These are phyloP conservation scores for Phytophthora cryptogea DNA, from an alignment of 352 stramenopile genomes.

Conservation along the genomic window DNA sequence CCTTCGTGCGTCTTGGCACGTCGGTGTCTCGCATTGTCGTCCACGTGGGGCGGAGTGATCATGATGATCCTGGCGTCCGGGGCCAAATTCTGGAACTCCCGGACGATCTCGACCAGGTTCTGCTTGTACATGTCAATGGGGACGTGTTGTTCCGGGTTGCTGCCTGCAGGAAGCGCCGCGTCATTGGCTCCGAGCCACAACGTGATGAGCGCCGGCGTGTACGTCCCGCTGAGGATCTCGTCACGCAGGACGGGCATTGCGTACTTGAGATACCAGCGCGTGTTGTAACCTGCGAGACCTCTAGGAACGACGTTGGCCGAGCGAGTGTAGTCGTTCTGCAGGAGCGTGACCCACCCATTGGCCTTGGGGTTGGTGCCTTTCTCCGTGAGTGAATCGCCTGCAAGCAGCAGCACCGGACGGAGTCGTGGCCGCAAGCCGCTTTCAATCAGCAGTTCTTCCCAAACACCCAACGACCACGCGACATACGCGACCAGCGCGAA, in stretches of 20 bases:
- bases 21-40: constrained; percentile 31
- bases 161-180: constrained; percentile 38
- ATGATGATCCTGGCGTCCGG: constrained; percentile 42
- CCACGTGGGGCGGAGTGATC: constrained; percentile 51
- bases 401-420: constrained; percentile 22
- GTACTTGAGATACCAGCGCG: constrained; percentile 44
- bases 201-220: constrained; percentile 45
- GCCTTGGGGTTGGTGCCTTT: constrained; percentile 31
- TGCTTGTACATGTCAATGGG: constrained; percentile 48
- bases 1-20: constrained; percentile 16
- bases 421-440: constrained; percentile 26
- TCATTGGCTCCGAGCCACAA: constrained; percentile 76
- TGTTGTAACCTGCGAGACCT: constrained; percentile 48
- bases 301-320: constrained; percentile 45
- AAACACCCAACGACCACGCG: constrained; percentile 27
- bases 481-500: constrained; percentile 25
- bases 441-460: constrained; percentile 24
- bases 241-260: constrained; percentile 44
- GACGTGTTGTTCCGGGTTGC: constrained; percentile 43
- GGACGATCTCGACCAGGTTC: constrained; percentile 48
- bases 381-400: constrained; percentile 55
- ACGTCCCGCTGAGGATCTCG: constrained; percentile 36
- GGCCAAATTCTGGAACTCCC: constrained; percentile 20
- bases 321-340: constrained; percentile 46
- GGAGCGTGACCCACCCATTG: constrained; percentile 41